A percentile compares a stretch with the other conserved stretches of the same genome.
These are phyloP conservation scores for Melaleuca quinquenervia DNA, from an alignment of 345 rosid genomes.

Conservation along the genomic window DNA sequence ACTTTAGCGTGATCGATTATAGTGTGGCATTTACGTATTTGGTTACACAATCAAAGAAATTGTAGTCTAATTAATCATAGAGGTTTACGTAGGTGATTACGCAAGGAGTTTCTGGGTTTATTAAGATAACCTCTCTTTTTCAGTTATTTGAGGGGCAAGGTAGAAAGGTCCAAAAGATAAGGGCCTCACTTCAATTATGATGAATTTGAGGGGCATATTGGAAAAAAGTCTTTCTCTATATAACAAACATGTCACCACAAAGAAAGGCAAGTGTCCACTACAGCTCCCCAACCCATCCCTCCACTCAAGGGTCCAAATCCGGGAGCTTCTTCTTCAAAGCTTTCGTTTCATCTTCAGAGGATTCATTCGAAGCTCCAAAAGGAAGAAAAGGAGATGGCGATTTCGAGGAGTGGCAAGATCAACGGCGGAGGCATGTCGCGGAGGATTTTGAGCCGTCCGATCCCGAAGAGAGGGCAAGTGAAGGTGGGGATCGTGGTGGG, in stretches of 20 bases:
- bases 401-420: neutral
- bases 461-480: constrained; percentile 40
- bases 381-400: neutral
- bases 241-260: neutral
- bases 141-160: neutral
- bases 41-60: neutral
- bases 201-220: neutral
- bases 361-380: neutral
- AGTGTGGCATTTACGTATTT: neutral
- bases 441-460: constrained; percentile 14
- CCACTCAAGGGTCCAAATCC: neutral
- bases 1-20: neutral
- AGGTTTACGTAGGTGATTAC: neutral
- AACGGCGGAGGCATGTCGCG: neutral
- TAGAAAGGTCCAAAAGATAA: neutral
- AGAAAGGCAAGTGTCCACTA: neutral
- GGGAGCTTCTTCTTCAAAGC: neutral
- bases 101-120: neutral
- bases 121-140: neutral
- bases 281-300: neutral
- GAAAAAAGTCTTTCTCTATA: neutral
- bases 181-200: neutral
- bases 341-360: neutral
- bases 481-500: constrained; percentile 28
- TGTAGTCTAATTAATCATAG: neutral